Evolutionary conservation across 2,329 filamentous ascomycete species (phyloP), one percentile per base, ranked within the genome.

Genomic region (Pyrenophora graminea): DNA sequence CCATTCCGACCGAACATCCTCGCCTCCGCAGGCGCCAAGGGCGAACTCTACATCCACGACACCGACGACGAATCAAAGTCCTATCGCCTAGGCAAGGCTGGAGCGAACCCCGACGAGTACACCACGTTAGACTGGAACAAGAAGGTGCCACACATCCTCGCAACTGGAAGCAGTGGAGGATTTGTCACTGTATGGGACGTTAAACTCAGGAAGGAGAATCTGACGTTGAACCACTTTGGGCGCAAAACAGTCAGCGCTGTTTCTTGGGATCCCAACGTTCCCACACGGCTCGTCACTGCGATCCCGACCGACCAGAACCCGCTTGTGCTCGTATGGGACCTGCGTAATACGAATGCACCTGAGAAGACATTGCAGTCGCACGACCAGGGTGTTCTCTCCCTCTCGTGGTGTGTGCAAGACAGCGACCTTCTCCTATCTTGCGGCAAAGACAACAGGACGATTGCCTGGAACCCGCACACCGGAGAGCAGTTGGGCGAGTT

Each of bases 111-210:
- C 33, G 93, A 97, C 67, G 94, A 99, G 65, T 90, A 97, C 59
- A 94, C 97, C 68, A 96, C 92, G 61, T 81, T 99, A 54, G 93
- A 96, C 63, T 99, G 95, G 95, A 99, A 99, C 77, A 92, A 91
- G 70, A 97, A 96, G 78, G 93, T 97, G 36, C 85, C 93, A 12
- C 93, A 99, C 71, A 99, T 99, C 71, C 79, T 99, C 62, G 94
- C 93, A 15, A 97, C 93, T 8, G 94, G 94, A 61, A 93, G 92
- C 70, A 89, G 86, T 56, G 92, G 91, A 42, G 94, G 94, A 4
- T 96, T 97, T 68, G 92, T 97, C 31, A 97, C 94, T 2, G 93
- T 99, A 15, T 99, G 94, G 94, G 94, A 99, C 76, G 82, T 97
- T 59, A 97, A 96, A 80, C 91, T 90, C 10, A 97, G 96, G 83